Conservation (phyloP, 805 yeast species). For the Yamadazyma sp. region DNA sequence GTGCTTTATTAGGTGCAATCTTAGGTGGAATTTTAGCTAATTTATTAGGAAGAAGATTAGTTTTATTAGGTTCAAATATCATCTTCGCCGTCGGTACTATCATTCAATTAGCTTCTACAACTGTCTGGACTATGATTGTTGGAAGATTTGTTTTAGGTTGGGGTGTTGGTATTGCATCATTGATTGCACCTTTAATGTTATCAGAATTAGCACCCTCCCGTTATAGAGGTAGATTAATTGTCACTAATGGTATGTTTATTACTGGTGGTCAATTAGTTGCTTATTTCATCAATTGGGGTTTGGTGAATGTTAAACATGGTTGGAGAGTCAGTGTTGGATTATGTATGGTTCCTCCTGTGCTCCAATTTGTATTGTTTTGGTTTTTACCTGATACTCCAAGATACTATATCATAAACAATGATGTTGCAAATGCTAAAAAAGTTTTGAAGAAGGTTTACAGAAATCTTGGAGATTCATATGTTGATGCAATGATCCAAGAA, state of each 20-base stretch:
- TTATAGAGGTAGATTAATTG: conserved; percentile 88
- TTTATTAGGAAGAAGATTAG: conserved; percentile 77
- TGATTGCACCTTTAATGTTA: conserved; percentile 91
- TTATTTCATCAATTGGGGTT: conserved; percentile 89
- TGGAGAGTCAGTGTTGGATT: conserved; percentile 94
- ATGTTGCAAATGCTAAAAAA: conserved; percentile 58
- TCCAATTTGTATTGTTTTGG: conserved; percentile 72
- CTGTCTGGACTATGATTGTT: conserved; percentile 86
- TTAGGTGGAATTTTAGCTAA: conserved; percentile 84
- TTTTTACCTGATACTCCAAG: conserved; percentile 97
- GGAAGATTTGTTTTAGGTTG: conserved; percentile 94
- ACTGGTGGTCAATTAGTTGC: conserved; percentile 96
- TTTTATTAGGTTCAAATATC: conserved; percentile 76
- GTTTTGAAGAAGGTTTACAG: conserved; percentile 65
- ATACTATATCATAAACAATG: conserved; percentile 71
- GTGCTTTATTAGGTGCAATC: conserved; percentile 80
- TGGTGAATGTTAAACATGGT: conserved; percentile 69
- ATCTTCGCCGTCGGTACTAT: conserved; percentile 82
- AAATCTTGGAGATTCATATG: conserved; percentile 59
- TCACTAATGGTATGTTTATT: conserved; percentile 81
- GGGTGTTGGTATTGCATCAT: conserved; percentile 94
- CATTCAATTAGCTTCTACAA: conserved; percentile 75
- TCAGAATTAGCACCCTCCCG: conserved; percentile 89
- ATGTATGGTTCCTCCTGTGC: conserved; percentile 80
- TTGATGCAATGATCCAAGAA: conserved; percentile 67